These are phyloP conservation scores for Rosa lucieae DNA, from an alignment of 306 rosid species.

Conservation along the genomic window DNA sequence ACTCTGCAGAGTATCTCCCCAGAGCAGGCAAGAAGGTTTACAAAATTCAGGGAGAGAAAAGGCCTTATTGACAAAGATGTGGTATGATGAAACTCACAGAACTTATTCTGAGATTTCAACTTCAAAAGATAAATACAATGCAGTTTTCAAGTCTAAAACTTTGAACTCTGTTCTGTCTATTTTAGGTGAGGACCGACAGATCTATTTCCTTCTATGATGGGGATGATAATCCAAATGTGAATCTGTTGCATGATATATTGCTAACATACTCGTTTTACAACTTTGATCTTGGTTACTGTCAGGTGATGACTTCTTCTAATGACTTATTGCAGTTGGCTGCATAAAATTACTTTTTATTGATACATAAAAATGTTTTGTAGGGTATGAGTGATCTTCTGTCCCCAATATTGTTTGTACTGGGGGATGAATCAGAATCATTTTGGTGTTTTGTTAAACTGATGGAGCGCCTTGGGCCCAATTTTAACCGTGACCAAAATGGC, in stretches of 20 bases:
- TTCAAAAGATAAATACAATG: conserved; percentile 21
- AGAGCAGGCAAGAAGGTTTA: conserved; percentile 88
- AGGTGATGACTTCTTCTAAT: conserved; percentile 53
- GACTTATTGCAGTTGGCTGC: conserved; percentile 20
- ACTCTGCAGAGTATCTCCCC: conserved; percentile 71
- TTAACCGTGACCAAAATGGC: conserved; percentile 98
- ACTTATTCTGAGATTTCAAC: conserved; percentile 21
- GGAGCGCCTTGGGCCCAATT: conserved; percentile 98
- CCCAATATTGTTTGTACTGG: conserved; percentile 83
- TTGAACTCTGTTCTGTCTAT: conserved; percentile 23
- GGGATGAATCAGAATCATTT: conserved; percentile 88
- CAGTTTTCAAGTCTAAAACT: conserved; percentile 26
- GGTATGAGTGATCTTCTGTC: conserved; percentile 99
- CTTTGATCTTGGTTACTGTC: conserved; percentile 99
- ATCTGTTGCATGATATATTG: conserved; percentile 75
- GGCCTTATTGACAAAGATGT: conserved; percentile 98
- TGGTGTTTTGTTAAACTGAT: conserved; percentile 96
- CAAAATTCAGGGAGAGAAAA: conserved; percentile 95
- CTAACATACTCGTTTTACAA: conserved; percentile 97
- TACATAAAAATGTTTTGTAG: conserved; percentile 38
- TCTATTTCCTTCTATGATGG: conserved; percentile 77
- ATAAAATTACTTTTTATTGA: neutral
- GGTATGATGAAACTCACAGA: conserved; percentile 49
- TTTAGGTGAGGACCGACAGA: conserved; percentile 95
- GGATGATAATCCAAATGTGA: conserved; percentile 88